phyloP scores from a whole-genome alignment of 495 filamentous ascomycete genomes.

The Xylaria longipes region DNA sequence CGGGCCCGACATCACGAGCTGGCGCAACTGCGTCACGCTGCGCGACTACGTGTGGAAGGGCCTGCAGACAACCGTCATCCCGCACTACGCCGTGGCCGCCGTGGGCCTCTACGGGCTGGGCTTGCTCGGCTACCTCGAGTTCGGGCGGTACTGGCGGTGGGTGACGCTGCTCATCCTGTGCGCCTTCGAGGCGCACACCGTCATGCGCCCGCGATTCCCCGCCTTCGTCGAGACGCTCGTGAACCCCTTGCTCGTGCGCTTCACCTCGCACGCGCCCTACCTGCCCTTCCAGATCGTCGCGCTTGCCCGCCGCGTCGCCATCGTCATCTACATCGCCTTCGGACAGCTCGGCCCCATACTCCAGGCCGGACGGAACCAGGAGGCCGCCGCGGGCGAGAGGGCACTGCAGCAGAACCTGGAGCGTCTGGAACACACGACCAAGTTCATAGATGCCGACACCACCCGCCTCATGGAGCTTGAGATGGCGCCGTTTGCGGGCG shows the following conservation, averaged over 20 bases:
- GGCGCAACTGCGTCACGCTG: slow-evolving; percentile 72
- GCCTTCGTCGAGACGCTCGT: slow-evolving; percentile 63
- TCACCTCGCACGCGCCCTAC: slow-evolving; percentile 65
- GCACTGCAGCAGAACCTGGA: slow-evolving; percentile 58
- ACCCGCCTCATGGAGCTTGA: slow-evolving; percentile 74
- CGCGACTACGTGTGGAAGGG: slow-evolving; percentile 77
- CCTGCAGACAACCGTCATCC: slow-evolving; percentile 57
- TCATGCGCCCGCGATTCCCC: slow-evolving; percentile 70
- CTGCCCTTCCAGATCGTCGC: slow-evolving; percentile 87
- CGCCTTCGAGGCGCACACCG: slow-evolving; percentile 73
- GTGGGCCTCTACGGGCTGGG: slow-evolving; percentile 70
- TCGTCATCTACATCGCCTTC: slow-evolving; percentile 90
- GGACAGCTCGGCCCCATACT: slow-evolving; percentile 79
- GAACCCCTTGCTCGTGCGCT: slow-evolving; percentile 63
- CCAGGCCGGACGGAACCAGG: slow-evolving; percentile 41
- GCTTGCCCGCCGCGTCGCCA: slow-evolving; percentile 75
- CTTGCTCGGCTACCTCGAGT: slow-evolving; percentile 80
- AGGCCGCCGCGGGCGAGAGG: slow-evolving; percentile 45
- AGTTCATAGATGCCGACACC: slow-evolving; percentile 69
- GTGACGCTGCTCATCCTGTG: slow-evolving; percentile 71
- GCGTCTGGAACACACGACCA: slow-evolving; percentile 59
- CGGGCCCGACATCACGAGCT: slow-evolving; percentile 73
- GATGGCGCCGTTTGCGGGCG: slow-evolving; percentile 80
- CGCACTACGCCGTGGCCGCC: slow-evolving; percentile 71
- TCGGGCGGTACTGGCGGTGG: slow-evolving; percentile 91